Percentiles rank a stretch among this genome's conserved stretches.
Conservation (phyloP, 2,329 filamentous ascomycete genomes). For the Pezicula carpinea region DNA sequence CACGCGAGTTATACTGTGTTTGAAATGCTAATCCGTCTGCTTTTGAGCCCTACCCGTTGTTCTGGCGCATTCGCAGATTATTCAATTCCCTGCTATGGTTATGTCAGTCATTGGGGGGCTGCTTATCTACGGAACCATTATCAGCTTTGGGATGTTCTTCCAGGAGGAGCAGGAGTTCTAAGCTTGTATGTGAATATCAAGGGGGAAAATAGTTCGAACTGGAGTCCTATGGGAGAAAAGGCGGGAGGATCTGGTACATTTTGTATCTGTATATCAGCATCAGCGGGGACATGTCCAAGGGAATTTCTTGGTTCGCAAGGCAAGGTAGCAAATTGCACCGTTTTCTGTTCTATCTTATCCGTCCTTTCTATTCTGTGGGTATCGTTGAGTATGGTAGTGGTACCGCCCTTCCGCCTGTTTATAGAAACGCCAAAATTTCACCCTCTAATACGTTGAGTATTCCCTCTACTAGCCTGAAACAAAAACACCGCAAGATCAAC, state of each 20-base stretch:
- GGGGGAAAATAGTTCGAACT: not conserved
- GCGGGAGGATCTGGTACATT: not conserved
- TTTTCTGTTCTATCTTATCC: not conserved
- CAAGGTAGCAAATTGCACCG: not conserved
- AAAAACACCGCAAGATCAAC: too few relatives aligned
- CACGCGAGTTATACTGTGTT: not conserved
- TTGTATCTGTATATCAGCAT: not conserved
- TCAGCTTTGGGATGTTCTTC: slow-evolving; percentile 98
- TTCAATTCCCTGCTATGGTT: slow-evolving; percentile 78
- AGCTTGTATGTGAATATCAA: not conserved
- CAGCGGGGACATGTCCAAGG: not conserved
- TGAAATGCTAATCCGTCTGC: slow-evolving; percentile 7
- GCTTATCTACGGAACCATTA: slow-evolving; percentile 96
- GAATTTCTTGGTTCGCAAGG: too few relatives aligned
- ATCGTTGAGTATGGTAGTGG: slow-evolving; percentile 3
- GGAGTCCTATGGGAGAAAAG: not conserved
- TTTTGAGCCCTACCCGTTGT: slow-evolving; percentile 82
- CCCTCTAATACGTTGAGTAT: slow-evolving; percentile 6
- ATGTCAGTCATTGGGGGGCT: slow-evolving; percentile 94
- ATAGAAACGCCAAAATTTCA: not conserved
- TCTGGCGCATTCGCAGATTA: slow-evolving; percentile 81
- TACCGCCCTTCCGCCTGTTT: slow-evolving; percentile 1
- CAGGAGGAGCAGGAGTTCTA: slow-evolving; percentile 95
- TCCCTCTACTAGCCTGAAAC: not conserved
- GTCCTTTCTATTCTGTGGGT: not conserved